phyloP scores from a whole-genome alignment of 345 rosid species.

The Cardamine chenopodiifolia region DNA sequence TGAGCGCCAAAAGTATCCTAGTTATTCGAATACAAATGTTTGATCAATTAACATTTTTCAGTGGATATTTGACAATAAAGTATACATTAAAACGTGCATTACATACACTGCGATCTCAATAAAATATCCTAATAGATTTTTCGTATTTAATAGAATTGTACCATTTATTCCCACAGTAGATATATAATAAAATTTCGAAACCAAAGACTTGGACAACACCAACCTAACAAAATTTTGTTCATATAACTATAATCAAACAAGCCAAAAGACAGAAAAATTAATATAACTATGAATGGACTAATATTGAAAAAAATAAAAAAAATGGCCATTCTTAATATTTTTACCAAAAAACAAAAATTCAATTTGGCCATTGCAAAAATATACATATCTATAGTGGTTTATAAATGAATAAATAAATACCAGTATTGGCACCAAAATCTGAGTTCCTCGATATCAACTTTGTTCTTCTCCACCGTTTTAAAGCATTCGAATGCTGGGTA shows the following conservation, averaged over 20 bases:
- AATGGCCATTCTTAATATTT: too few relatives aligned
- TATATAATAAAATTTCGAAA: not conserved
- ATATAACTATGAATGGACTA: conserved; percentile 3
- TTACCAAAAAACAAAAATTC: too few relatives aligned
- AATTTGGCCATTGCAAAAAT: not conserved
- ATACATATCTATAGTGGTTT: too few relatives aligned
- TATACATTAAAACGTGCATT: conserved; percentile 34
- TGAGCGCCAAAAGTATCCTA: conserved; percentile 82
- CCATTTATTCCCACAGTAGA: not conserved
- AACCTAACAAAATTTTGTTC: not conserved
- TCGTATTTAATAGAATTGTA: not conserved
- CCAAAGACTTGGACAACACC: conserved; percentile 10
- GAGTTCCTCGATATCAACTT: conserved; percentile 72
- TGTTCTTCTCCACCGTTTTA: conserved; percentile 84
- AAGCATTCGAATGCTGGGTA: conserved; percentile 93
- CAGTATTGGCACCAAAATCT: conserved; percentile 97
- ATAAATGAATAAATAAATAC: conserved; percentile 37
- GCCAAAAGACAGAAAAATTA: not conserved
- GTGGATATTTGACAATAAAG: not conserved
- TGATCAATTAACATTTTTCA: not conserved
- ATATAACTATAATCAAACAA: not conserved
- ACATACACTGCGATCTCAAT: conserved; percentile 1
- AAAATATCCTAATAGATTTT: not conserved
- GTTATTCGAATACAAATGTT: conserved; percentile 2
- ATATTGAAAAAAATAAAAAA: too few relatives aligned